Conservation (phyloP, 2,329 filamentous ascomycete genomes). For the Nakataea oryzae region DNA sequence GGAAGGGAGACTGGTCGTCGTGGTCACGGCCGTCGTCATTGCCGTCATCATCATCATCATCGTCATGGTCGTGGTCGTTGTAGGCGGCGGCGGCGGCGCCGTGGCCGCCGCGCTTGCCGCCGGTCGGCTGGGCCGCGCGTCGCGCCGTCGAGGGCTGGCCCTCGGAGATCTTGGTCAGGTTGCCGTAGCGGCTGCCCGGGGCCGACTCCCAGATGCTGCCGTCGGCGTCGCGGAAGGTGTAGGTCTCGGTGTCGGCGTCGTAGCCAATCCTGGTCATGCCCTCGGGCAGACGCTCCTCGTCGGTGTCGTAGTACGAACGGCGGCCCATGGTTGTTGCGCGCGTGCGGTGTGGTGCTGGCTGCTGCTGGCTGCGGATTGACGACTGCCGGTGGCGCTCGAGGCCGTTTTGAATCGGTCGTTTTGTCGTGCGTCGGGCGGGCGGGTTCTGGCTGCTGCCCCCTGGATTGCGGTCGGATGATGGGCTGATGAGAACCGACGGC, state of each 20-base stretch:
- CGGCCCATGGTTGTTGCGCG: slow-evolving; percentile 8
- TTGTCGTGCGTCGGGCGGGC: background rate
- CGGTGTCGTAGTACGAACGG: slow-evolving; percentile 13
- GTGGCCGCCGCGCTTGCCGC: background rate
- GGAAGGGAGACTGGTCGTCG: slow-evolving; percentile 7
- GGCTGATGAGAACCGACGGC: background rate
- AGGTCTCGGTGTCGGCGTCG: slow-evolving; percentile 35
- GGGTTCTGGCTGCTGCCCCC: background rate
- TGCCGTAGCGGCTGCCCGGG: slow-evolving; percentile 33
- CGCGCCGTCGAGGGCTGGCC: slow-evolving; percentile 7
- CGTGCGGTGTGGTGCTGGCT: background rate
- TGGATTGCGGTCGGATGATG: background rate
- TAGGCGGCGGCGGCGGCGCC: slow-evolving; percentile 4
- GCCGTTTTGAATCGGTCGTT: too few relatives aligned
- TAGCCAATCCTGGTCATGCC: slow-evolving; percentile 39
- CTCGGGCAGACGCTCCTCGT: slow-evolving; percentile 34
- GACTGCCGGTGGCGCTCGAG: too few relatives aligned
- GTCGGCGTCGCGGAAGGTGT: slow-evolving; percentile 32
- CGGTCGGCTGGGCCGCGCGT: background rate
- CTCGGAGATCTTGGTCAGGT: slow-evolving; percentile 27
- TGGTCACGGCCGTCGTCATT: slow-evolving; percentile 9
- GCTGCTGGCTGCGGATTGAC: too few relatives aligned
- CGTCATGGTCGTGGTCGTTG: slow-evolving; percentile 6
- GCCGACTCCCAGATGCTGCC: slow-evolving; percentile 33
- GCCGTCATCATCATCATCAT: slow-evolving; percentile 12